These are phyloP conservation scores for Teunomyces funiuensis DNA, from an alignment of 805 yeast species.

Conservation along the genomic window DNA sequence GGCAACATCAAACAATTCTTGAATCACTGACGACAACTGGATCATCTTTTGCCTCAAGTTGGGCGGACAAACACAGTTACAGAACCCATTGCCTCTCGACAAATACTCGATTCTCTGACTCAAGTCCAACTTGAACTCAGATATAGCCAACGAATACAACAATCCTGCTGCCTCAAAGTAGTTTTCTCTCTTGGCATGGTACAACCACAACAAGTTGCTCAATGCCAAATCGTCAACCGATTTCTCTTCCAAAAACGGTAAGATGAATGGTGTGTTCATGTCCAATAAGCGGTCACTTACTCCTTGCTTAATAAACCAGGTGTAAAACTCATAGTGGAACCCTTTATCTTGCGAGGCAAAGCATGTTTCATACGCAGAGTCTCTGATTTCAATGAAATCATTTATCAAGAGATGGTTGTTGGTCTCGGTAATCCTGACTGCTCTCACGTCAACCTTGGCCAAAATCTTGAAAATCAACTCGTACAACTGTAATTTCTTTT, in stretches of 20 bases:
- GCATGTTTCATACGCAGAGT: conserved; percentile 71
- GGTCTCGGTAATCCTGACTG: conserved; percentile 44
- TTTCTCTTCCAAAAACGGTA: conserved; percentile 72
- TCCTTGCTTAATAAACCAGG: conserved; percentile 84
- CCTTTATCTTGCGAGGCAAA: conserved; percentile 72
- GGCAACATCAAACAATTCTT: conserved; percentile 83
- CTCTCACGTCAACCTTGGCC: conserved; percentile 65
- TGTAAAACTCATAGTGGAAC: conserved; percentile 91
- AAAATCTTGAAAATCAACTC: conserved; percentile 74
- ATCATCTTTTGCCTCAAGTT: conserved; percentile 74
- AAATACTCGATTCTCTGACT: conserved; percentile 80
- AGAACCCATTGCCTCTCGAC: conserved; percentile 90
- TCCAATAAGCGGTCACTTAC: conserved; percentile 74
- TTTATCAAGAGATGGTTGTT: conserved; percentile 42
- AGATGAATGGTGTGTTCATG: conserved; percentile 76
- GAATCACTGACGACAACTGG: conserved; percentile 64
- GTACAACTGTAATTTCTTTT: conserved; percentile 45
- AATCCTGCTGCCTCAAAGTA: conserved; percentile 82
- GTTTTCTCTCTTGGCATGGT: conserved; percentile 78
- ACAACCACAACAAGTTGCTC: conserved; percentile 85
- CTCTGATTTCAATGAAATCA: conserved; percentile 60
- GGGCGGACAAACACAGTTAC: conserved; percentile 81
- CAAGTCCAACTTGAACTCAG: conserved; percentile 67
- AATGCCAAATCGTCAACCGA: conserved; percentile 63
- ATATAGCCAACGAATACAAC: conserved; percentile 64